Evolutionary conservation across 257 asterid genomes (phyloP).

Genomic region (Gardenia jasminoides): DNA sequence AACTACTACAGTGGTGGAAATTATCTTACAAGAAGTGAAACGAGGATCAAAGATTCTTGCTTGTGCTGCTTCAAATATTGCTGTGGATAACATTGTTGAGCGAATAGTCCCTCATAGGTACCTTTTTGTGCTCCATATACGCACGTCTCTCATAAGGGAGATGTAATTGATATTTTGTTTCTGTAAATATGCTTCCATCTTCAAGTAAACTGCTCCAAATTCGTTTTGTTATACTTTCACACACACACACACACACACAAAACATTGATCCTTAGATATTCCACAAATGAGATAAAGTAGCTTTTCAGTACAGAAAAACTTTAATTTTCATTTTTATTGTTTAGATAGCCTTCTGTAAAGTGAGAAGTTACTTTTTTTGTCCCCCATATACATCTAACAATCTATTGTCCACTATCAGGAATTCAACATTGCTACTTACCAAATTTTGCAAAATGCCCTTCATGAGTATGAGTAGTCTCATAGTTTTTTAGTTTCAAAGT

Average conservation of each 20-base stretch:
- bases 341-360: not conserved
- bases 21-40: slow-evolving; percentile 93
- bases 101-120: slow-evolving; percentile 94
- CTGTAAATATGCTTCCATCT: not conserved
- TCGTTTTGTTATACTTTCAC: not conserved
- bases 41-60: slow-evolving; percentile 91
- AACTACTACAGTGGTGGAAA: slow-evolving; percentile 96
- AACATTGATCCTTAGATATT: not conserved
- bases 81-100: slow-evolving; percentile 98
- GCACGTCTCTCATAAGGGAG: not conserved
- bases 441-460: not conserved
- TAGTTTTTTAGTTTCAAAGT: not conserved
- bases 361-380: not conserved
- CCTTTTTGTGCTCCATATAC: not conserved
- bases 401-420: not conserved
- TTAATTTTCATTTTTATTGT: not conserved
- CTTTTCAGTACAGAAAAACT: not conserved
- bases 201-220: not conserved
- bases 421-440: not conserved
- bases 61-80: slow-evolving; percentile 99
- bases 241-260: no score
- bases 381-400: no score
- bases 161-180: not conserved
- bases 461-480: not conserved
- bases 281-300: not conserved